A percentile compares a stretch with the other conserved stretches of the same genome.
Conservation (phyloP, 768 basidiomycete species). For the Pleurotus eryngii region DNA sequence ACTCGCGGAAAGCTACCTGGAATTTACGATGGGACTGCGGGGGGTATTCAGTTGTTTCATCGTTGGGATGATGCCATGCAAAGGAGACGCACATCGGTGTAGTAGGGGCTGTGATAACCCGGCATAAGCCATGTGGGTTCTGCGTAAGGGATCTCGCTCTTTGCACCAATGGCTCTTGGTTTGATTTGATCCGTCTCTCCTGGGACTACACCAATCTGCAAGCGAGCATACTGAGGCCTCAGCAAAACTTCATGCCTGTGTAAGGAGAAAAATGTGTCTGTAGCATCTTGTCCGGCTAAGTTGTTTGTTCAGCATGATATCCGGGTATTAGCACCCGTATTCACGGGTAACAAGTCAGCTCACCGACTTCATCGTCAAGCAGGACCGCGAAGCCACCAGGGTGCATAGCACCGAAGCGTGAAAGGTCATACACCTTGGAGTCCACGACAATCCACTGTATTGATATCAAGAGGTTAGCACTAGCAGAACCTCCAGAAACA, state of each 20-base stretch:
- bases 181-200: conserved; percentile 52
- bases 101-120: conserved; percentile 43
- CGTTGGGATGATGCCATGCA: conserved; percentile 3
- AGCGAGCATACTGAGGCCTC: conserved; percentile 58
- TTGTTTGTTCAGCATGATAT: neutral
- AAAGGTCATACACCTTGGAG: conserved; percentile 68
- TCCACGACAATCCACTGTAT: conserved; percentile 28
- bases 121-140: conserved; percentile 72
- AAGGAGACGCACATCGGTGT: conserved; percentile 14
- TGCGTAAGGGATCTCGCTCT: conserved; percentile 71
- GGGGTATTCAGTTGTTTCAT: conserved; percentile 22
- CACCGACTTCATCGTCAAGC: conserved; percentile 59
- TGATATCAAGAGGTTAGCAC: neutral
- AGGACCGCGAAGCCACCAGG: conserved; percentile 74
- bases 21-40: conserved; percentile 46
- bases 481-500: no score
- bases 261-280: conserved; percentile 69
- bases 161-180: conserved; percentile 40
- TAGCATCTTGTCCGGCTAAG: conserved; percentile 68
- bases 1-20: conserved; percentile 62
- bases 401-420: conserved; percentile 67
- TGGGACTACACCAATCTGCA: conserved; percentile 59
- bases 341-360: conserved; percentile 12
- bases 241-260: conserved; percentile 71
- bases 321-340: neutral